Evolutionary conservation across 2,329 filamentous ascomycete species (phyloP).

Genomic region (Remersonia thermophila): DNA sequence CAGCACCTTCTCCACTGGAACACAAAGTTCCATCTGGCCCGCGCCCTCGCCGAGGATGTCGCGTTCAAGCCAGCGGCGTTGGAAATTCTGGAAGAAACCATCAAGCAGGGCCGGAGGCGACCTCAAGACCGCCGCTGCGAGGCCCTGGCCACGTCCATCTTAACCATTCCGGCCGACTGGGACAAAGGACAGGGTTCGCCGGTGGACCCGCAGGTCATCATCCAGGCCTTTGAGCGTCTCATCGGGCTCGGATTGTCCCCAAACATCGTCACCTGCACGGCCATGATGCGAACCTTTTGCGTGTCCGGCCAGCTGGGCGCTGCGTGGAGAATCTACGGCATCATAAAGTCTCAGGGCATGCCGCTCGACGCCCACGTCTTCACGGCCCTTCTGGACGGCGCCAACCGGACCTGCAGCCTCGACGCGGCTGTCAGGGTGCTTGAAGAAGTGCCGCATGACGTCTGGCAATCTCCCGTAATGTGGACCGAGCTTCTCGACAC

Average conservation of each 20-base stretch:
- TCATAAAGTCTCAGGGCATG: constrained; percentile 47
- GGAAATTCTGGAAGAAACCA: constrained; percentile 29
- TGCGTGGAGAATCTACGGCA: constrained; percentile 52
- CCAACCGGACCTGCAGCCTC: constrained; percentile 45
- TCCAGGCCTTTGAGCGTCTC: constrained; percentile 43
- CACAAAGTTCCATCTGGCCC: constrained; percentile 37
- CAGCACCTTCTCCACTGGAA: constrained; percentile 25
- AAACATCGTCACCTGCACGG: constrained; percentile 51
- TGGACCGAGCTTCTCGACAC: constrained; percentile 41
- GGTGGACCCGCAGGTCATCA: constrained; percentile 8
- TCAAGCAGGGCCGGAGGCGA: constrained; percentile 24
- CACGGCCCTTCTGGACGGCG: constrained; percentile 57
- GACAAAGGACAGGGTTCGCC: constrained; percentile 9
- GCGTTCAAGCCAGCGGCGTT: constrained; percentile 31
- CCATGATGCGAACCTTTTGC: constrained; percentile 60
- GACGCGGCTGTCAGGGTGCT: constrained; percentile 43
- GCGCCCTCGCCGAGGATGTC: constrained; percentile 28
- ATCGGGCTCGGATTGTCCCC: constrained; percentile 49
- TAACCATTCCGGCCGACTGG: constrained; percentile 29
- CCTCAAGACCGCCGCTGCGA: constrained; percentile 35
- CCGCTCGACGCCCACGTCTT: constrained; percentile 55
- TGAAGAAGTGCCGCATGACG: constrained; percentile 34
- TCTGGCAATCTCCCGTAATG: constrained; percentile 35
- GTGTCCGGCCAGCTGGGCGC: constrained; percentile 48
- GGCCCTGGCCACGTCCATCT: constrained; percentile 46